These are phyloP conservation scores for Teratosphaeria viscida DNA, from an alignment of 2,329 filamentous ascomycete species.

Conservation along the genomic window DNA sequence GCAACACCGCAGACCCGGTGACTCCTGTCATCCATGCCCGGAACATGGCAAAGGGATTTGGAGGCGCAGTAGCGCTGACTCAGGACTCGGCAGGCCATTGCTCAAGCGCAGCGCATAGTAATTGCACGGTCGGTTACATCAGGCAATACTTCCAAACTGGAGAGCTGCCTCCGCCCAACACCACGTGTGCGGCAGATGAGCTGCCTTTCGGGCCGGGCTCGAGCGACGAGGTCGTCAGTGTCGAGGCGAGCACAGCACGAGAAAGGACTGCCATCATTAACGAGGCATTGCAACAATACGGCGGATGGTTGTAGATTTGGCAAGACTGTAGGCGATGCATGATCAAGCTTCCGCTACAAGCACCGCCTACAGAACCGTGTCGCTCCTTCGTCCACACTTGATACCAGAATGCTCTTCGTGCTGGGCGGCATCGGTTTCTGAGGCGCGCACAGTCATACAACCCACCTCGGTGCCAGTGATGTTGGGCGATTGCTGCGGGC, in stretches of 20 bases:
- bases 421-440: no score
- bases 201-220: slow-evolving; percentile 15
- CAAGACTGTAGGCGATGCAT: neutral
- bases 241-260: slow-evolving; percentile 1
- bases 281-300: slow-evolving; percentile 4
- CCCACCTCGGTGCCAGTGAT: no score
- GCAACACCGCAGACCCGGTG: slow-evolving; percentile 26
- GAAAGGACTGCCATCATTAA: slow-evolving; percentile 1
- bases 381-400: no score
- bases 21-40: slow-evolving; percentile 23
- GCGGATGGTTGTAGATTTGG: slow-evolving; percentile 2
- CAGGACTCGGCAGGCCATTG: slow-evolving; percentile 26
- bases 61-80: slow-evolving; percentile 20
- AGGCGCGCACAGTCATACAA: no score
- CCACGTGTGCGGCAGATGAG: slow-evolving; percentile 20
- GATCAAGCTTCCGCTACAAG: no score
- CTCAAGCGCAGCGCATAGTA: slow-evolving; percentile 14
- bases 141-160: slow-evolving; percentile 25
- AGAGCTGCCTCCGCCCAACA: slow-evolving; percentile 17
- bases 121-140: slow-evolving; percentile 20
- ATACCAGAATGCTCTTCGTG: no score
- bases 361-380: no score
- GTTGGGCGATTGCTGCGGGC: no score
- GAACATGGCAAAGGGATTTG: slow-evolving; percentile 26
- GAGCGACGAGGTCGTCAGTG: neutral